A percentile compares a stretch with the other conserved stretches of the same genome.
These are phyloP conservation scores for Phaeosphaeriaceae sp. DNA, from an alignment of 2,329 filamentous ascomycete genomes.

Conservation along the genomic window DNA sequence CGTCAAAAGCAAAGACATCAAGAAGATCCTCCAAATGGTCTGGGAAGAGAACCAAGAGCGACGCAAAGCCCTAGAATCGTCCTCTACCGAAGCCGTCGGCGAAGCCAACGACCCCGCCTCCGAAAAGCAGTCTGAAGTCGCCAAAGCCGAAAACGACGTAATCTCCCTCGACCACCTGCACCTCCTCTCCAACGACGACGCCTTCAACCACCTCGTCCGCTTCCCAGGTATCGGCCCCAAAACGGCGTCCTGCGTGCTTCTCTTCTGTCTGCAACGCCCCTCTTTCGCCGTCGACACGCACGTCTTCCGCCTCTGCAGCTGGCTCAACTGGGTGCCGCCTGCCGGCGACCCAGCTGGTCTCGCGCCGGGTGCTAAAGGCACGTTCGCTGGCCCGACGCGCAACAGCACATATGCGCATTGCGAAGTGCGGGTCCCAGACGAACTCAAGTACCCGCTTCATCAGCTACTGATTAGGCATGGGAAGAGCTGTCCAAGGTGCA, in stretches of 20 bases:
- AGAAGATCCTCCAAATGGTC: constrained; percentile 74
- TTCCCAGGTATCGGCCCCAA: constrained; percentile 72
- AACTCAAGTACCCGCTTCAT: constrained; percentile 69
- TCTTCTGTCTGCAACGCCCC: constrained; percentile 70
- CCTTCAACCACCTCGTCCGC: constrained; percentile 63
- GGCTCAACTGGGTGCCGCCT: constrained; percentile 67
- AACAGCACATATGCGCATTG: constrained; percentile 66
- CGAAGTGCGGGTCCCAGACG: constrained; percentile 66
- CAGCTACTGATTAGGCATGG: constrained; percentile 68
- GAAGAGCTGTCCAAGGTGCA: constrained; percentile 66
- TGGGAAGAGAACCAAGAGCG: constrained; percentile 71
- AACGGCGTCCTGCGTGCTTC: constrained; percentile 68
- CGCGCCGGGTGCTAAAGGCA: constrained; percentile 44
- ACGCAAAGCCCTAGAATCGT: constrained; percentile 54
- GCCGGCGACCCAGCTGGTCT: constrained; percentile 42
- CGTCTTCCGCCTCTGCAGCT: constrained; percentile 68
- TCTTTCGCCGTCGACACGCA: constrained; percentile 72
- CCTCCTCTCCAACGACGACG: constrained; percentile 61
- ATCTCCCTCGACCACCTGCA: constrained; percentile 71
- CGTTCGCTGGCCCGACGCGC: constrained; percentile 54
- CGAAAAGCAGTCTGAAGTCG: constrained; percentile 65
- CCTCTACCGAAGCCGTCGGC: constrained; percentile 47
- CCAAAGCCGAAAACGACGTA: constrained; percentile 63
- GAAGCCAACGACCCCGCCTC: constrained; percentile 55
- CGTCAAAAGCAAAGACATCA: constrained; percentile 76